phyloP scores from a whole-genome alignment of 2,329 filamentous ascomycete species.

The Aureobasidium mangrovei region DNA sequence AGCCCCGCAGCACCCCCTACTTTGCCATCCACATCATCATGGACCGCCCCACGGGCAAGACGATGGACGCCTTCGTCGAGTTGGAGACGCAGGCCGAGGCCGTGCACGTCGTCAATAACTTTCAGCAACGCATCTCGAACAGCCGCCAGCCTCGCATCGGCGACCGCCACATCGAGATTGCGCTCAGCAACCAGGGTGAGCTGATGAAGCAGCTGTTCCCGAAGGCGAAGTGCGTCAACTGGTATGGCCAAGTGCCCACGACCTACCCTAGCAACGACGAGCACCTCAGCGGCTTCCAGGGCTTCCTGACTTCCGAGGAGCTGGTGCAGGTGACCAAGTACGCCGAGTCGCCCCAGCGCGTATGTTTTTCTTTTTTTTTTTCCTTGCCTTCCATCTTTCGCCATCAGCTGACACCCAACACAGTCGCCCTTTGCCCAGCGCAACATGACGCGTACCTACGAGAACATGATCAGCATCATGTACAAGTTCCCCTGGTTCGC shows the following conservation, averaged over 20 bases:
- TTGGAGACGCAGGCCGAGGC: constrained; percentile 34
- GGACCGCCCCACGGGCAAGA: constrained; percentile 49
- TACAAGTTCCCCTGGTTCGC: constrained; percentile 48
- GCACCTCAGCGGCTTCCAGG: constrained; percentile 42
- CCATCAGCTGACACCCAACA: constrained; percentile 4
- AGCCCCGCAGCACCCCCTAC: constrained; percentile 27
- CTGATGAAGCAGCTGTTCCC: constrained; percentile 46
- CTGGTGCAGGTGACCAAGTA: constrained; percentile 38
- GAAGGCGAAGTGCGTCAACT: constrained; percentile 41
- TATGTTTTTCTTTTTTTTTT: constrained; percentile 26
- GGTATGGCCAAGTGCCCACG: constrained; percentile 32
- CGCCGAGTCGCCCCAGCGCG: constrained; percentile 41
- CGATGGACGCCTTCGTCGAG: constrained; percentile 46
- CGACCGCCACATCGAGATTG: constrained; percentile 39
- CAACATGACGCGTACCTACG: constrained; percentile 45
- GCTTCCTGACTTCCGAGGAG: constrained; percentile 45
- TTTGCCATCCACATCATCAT: constrained; percentile 48
- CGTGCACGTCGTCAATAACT: constrained; percentile 28
- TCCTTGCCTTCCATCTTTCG: background rate
- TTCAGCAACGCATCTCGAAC: constrained; percentile 29
- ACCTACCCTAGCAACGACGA: constrained; percentile 28
- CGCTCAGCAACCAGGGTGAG: constrained; percentile 38
- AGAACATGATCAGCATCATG: constrained; percentile 43
- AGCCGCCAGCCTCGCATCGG: constrained; percentile 38
- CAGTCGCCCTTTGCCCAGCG: constrained; percentile 43